Evolutionary conservation across 1,284 basidiomycete genomes (phyloP), one percentile per base, ranked within the genome.

Genomic region (Sparassis latifolia): DNA sequence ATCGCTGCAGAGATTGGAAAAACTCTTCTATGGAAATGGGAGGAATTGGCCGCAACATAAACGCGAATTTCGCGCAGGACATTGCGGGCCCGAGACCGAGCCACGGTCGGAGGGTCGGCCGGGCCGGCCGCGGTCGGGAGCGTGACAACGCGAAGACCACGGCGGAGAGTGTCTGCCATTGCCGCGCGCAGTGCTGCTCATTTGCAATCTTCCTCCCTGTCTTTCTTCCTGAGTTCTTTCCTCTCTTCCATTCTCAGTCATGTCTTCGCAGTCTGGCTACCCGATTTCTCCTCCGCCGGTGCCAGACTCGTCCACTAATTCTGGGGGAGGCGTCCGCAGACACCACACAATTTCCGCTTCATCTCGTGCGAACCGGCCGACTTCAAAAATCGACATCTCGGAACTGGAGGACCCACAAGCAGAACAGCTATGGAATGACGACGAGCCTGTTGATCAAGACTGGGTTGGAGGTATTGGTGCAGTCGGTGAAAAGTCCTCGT

Each of bases 331-430:
- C 38, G 83, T 88, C 30, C 75, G 88, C 58, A 79, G 88, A 44
- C 84, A 89, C 64, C 89, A 91, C 62, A 91, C 88, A 46, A 90
- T 91, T 69, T 81, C 88, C 33, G 79, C 86, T 12, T 74, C 87
- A 38, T 88, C 86, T 47, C 77, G 88, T 57, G 71, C 77, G 5
- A 75, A 82, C 42, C 72, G 86, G 49, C 69, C 78, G 12, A 75
- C 69, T 47, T 75, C 80, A n/a, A 81, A 80, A 60, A 75, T 80
- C 40, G 65, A 77, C 46, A 84, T 86, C 55, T 80, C 81, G 45
- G 85, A 89, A 61, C 49, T 60, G 37, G 64, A 65, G 20, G 86
- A 89, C 61, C 67, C 73, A 30, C 78, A 84, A 55, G 77, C 81
- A 47, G 77, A 78, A 52, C 75, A 82, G 51, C 68, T 68, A 42